These are phyloP conservation scores for Sideroxylon spinosum DNA, from an alignment of 179 eudicot species.

Conservation along the genomic window DNA sequence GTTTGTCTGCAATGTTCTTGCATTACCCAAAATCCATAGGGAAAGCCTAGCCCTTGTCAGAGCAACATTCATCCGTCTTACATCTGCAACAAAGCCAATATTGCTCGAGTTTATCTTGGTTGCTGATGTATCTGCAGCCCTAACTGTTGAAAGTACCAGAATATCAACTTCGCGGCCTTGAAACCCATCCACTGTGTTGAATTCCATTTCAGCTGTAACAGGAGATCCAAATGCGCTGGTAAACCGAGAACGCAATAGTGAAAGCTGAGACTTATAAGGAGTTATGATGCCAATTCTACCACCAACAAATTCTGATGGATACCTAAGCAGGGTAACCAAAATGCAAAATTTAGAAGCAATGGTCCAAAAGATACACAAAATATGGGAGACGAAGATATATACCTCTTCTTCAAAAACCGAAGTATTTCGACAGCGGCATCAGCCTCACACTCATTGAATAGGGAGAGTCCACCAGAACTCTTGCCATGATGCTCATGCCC, in stretches of 20 bases:
- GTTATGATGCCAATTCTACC: slow-evolving; percentile 94
- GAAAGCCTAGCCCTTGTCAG: slow-evolving; percentile 90
- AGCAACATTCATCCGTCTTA: slow-evolving; percentile 98
- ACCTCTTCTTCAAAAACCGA: slow-evolving; percentile 67
- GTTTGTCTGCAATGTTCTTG: slow-evolving; percentile 72
- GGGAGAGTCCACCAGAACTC: slow-evolving; percentile 68
- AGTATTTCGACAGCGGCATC: slow-evolving; percentile 90
- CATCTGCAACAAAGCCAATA: slow-evolving; percentile 98
- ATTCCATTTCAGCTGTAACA: slow-evolving; percentile 76
- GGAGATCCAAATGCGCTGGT: slow-evolving; percentile 83
- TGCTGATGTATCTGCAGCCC: slow-evolving; percentile 50
- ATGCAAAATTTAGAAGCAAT: slow-evolving; percentile 1
- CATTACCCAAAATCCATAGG: slow-evolving; percentile 88
- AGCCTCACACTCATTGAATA: slow-evolving; percentile 89
- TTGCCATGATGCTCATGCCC: slow-evolving; percentile 81
- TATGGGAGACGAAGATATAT: slow-evolving; percentile 12
- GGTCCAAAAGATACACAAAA: slow-evolving; percentile 3
- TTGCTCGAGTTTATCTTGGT: slow-evolving; percentile 36
- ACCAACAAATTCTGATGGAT: slow-evolving; percentile 75
- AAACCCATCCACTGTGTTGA: slow-evolving; percentile 96
- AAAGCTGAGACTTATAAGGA: slow-evolving; percentile 88
- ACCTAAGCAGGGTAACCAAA: slow-evolving; percentile 36
- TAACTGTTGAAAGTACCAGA: slow-evolving; percentile 83
- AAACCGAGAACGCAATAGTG: slow-evolving; percentile 80
- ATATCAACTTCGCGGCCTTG: slow-evolving; percentile 99